Evolutionary conservation across 768 basidiomycete species (phyloP).

Genomic region (Naganishia antarctica): DNA sequence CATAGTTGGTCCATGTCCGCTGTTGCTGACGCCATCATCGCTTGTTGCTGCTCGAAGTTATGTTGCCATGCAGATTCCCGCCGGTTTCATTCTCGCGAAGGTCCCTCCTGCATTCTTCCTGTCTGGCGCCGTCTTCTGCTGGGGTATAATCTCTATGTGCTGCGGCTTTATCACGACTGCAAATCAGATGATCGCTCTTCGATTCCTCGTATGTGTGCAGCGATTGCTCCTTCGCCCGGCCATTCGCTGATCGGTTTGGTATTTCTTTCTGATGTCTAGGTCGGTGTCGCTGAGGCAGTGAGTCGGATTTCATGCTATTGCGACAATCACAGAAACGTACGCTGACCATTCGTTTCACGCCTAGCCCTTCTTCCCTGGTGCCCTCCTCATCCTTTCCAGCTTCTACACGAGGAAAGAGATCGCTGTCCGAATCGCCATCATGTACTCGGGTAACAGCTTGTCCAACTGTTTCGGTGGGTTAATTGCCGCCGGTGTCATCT

Average conservation of each 20-base stretch:
- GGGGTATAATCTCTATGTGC: slow-evolving; percentile 25
- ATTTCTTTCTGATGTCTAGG: background rate
- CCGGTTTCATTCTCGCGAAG: slow-evolving; percentile 21
- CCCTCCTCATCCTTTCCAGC: slow-evolving; percentile 44
- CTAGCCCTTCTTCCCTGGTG: slow-evolving; percentile 63
- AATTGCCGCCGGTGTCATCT: slow-evolving; percentile 69
- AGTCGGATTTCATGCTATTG: background rate
- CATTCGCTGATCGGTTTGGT: background rate
- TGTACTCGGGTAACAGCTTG: slow-evolving; percentile 42
- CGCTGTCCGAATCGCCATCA: slow-evolving; percentile 58
- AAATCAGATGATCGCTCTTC: background rate
- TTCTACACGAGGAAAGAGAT: slow-evolving; percentile 58
- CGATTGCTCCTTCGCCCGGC: background rate
- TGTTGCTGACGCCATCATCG: no score
- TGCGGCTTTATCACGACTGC: slow-evolving; percentile 14
- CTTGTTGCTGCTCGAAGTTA: background rate
- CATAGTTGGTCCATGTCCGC: no score
- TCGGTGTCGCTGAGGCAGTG: slow-evolving; percentile 19
- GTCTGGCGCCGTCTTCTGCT: slow-evolving; percentile 10
- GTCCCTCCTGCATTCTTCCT: slow-evolving; percentile 19
- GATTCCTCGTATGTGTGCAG: slow-evolving; percentile 14
- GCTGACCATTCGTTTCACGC: slow-evolving; percentile 52
- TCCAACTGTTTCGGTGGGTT: slow-evolving; percentile 44
- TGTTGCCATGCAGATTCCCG: slow-evolving; percentile 18
- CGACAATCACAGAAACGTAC: no score